These are phyloP conservation scores for Babesia ovata DNA, from an alignment of 169 alveolate species.

Conservation along the genomic window DNA sequence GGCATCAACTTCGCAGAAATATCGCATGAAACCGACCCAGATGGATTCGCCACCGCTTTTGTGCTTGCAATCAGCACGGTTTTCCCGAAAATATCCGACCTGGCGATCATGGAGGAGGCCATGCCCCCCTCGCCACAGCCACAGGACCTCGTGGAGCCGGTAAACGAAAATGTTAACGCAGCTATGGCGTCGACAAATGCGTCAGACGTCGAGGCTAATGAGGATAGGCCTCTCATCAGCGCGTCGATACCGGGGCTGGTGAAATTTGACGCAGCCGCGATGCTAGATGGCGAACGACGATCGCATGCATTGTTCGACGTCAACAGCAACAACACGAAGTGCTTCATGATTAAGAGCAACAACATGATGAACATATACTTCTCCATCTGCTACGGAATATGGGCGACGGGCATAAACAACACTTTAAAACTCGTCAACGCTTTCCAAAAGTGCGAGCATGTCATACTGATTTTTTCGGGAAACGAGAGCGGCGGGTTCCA, in stretches of 20 bases:
- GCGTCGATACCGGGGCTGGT: conserved; percentile 36
- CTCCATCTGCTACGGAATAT: conserved; percentile 78
- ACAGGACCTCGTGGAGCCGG: conserved; percentile 2
- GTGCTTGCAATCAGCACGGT: conserved; percentile 46
- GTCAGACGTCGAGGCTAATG: neutral
- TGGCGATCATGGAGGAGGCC: conserved; percentile 22
- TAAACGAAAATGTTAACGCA: neutral
- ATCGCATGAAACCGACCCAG: conserved; percentile 58
- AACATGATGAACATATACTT: conserved; percentile 73
- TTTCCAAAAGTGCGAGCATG: conserved; percentile 69
- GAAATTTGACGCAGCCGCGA: neutral
- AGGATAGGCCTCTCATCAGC: conserved; percentile 9
- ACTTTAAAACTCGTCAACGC: conserved; percentile 68
- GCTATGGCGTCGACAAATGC: neutral
- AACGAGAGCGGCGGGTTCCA: conserved; percentile 85
- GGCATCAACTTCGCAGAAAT: conserved; percentile 43
- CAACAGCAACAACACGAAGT: conserved; percentile 49
- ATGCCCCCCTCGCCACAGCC: conserved; percentile 46
- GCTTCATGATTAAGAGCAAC: conserved; percentile 78
- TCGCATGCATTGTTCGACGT: conserved; percentile 16
- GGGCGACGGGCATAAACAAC: conserved; percentile 81
- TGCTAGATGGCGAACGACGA: conserved; percentile 11
- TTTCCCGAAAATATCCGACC: conserved; percentile 56
- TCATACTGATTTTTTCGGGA: conserved; percentile 78
- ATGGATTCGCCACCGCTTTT: conserved; percentile 56